phyloP scores from a whole-genome alignment of 257 asterid genomes.

The Salvia rosmarinus region DNA sequence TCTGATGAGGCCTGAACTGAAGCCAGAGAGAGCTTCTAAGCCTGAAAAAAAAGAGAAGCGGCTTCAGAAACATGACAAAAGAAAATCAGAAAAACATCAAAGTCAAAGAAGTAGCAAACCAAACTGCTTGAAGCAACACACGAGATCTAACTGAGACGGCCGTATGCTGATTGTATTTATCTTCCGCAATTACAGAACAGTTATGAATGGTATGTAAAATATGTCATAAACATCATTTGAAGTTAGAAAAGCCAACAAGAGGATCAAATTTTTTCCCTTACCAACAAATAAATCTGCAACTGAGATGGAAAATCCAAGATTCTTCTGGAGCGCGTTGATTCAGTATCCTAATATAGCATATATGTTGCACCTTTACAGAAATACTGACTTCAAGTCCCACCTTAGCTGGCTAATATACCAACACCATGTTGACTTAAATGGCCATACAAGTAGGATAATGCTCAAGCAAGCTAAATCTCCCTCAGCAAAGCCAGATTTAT shows the following conservation, averaged over 20 bases:
- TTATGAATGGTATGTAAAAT: conserved; percentile 22
- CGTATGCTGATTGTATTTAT: conserved; percentile 35
- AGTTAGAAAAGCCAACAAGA: conserved; percentile 46
- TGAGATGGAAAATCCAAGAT: conserved; percentile 73
- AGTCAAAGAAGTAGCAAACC: conserved; percentile 32
- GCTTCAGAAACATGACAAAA: conserved; percentile 21
- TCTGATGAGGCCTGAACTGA: conserved; percentile 98
- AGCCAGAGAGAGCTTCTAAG: conserved; percentile 96
- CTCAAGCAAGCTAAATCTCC: conserved; percentile 38
- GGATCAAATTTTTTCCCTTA: conserved; percentile 72
- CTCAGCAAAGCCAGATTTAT: conserved; percentile 42
- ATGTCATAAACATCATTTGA: conserved; percentile 28
- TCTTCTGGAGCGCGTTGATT: conserved; percentile 82
- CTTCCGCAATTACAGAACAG: conserved; percentile 41
- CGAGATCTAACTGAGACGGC: conserved; percentile 35
- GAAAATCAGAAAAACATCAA: neutral
- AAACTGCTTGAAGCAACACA: conserved; percentile 50
- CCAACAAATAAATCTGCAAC: conserved; percentile 90
- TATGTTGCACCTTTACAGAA: conserved; percentile 57
- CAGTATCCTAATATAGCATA: conserved; percentile 59
- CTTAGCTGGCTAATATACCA: conserved; percentile 54
- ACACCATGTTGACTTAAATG: conserved; percentile 47
- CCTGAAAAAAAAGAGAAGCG: conserved; percentile 51
- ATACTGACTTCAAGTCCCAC: conserved; percentile 53
- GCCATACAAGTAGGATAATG: conserved; percentile 40